These are phyloP conservation scores for Ceratocystis ficicola DNA, from an alignment of 2,329 filamentous ascomycete species.

Conservation along the genomic window DNA sequence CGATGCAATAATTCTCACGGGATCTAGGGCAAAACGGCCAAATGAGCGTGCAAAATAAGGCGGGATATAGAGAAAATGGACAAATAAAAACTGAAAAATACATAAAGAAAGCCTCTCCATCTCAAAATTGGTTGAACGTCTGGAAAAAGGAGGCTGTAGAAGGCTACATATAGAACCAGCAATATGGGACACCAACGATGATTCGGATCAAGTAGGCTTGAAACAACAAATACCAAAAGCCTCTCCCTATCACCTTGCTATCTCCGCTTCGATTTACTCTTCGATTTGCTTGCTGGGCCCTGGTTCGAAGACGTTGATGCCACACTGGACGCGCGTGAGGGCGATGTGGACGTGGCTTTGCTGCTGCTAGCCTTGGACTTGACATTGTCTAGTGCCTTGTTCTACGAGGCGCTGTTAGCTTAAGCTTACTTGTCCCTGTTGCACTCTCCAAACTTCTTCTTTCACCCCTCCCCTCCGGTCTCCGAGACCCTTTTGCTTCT, in stretches of 20 bases:
- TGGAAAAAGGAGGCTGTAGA: neutral
- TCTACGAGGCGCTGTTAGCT: constrained; percentile 41
- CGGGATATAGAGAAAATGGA: neutral
- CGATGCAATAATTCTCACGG: neutral
- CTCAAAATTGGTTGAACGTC: neutral
- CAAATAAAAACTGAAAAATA: neutral
- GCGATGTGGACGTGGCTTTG: constrained; percentile 63
- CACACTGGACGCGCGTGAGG: constrained; percentile 80
- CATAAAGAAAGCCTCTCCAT: neutral
- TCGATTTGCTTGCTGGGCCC: constrained; percentile 31
- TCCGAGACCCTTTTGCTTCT: neutral
- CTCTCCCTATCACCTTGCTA: constrained; percentile 24
- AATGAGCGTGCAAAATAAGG: neutral
- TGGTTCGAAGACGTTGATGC: constrained; percentile 54
- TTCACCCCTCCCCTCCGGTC: neutral
- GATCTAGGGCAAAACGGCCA: neutral
- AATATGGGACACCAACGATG: neutral
- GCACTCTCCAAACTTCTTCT: neutral
- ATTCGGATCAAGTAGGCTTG: neutral
- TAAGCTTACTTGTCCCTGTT: neutral
- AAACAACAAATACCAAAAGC: constrained; percentile 13
- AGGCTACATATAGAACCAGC: neutral
- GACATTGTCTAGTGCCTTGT: constrained; percentile 82
- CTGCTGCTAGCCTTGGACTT: constrained; percentile 53
- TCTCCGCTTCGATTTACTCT: constrained; percentile 42